Evolutionary conservation across 2,329 filamentous ascomycete species (phyloP).

Genomic region (Monosporascus sp.): DNA sequence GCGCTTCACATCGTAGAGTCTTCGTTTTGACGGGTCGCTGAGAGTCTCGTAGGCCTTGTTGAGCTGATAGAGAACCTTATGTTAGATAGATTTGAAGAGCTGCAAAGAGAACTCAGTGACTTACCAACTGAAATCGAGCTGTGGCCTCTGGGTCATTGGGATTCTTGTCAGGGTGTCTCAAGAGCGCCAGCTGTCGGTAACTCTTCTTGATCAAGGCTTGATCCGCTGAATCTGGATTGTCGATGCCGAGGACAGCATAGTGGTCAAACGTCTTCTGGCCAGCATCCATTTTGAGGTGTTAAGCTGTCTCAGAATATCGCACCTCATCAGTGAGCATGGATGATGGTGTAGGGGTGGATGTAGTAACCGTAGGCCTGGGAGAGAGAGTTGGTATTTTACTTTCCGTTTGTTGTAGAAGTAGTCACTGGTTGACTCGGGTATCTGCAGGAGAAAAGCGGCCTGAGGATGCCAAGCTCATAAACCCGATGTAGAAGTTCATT

Average conservation of each 20-base stretch:
- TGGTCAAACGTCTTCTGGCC: background rate
- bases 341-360: too few species aligned
- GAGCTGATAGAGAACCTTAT: background rate
- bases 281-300: too few species aligned
- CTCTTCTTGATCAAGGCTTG: background rate
- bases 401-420: too few species aligned
- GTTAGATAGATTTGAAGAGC: background rate
- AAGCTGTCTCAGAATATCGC: too few species aligned
- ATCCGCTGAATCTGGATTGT: background rate
- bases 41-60: background rate
- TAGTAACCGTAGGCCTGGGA: too few species aligned
- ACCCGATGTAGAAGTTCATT: too few species aligned
- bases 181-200: background rate
- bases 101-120: background rate
- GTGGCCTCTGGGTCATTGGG: background rate
- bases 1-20: too few species aligned
- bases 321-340: too few species aligned
- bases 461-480: too few species aligned
- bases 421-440: too few species aligned
- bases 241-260: background rate
- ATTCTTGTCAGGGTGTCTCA: background rate
- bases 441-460: too few species aligned
- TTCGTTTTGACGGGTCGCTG: background rate
- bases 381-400: too few species aligned
- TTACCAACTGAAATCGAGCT: background rate